Percentiles rank a stretch among this genome's conserved stretches.
Evolutionary conservation across 2,329 filamentous ascomycete species (phyloP).

Genomic region (Microsporum ferrugineum): DNA sequence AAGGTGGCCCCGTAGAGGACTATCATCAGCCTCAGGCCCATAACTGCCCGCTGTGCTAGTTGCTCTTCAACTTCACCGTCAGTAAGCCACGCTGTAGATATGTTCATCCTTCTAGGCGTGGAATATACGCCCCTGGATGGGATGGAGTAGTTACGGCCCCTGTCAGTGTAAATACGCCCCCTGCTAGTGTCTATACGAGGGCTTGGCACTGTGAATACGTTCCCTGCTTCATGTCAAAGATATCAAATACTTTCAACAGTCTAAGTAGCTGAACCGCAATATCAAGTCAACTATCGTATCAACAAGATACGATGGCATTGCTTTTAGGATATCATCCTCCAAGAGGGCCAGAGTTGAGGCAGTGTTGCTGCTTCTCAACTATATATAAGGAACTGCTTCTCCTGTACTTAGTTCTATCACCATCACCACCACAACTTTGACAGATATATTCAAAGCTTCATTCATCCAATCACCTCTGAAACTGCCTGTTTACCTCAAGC

Average conservation of each 20-base stretch:
- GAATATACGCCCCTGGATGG: neutral
- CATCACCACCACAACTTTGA: neutral
- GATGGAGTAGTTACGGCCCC: neutral
- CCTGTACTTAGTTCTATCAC: neutral
- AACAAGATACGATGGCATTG: neutral
- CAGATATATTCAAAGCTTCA: neutral
- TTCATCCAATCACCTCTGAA: neutral
- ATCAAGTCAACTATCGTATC: neutral
- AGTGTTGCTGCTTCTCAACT: neutral
- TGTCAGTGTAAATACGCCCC: conserved; percentile 2
- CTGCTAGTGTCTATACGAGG: neutral
- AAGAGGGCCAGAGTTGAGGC: neutral
- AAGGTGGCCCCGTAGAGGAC: neutral
- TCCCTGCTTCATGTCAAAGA: neutral
- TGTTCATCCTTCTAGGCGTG: neutral
- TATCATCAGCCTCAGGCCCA: neutral
- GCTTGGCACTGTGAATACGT: neutral
- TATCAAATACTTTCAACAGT: neutral
- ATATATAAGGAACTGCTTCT: neutral
- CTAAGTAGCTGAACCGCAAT: neutral
- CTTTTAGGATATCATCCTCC: neutral
- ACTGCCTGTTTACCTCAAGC: neutral
- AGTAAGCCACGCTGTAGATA: neutral
- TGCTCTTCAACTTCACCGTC: neutral
- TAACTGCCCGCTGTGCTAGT: neutral